Base-by-base conservation (phyloP, 2,329 filamentous ascomycete species). In the Arthrobotrys megalospora region DNA sequence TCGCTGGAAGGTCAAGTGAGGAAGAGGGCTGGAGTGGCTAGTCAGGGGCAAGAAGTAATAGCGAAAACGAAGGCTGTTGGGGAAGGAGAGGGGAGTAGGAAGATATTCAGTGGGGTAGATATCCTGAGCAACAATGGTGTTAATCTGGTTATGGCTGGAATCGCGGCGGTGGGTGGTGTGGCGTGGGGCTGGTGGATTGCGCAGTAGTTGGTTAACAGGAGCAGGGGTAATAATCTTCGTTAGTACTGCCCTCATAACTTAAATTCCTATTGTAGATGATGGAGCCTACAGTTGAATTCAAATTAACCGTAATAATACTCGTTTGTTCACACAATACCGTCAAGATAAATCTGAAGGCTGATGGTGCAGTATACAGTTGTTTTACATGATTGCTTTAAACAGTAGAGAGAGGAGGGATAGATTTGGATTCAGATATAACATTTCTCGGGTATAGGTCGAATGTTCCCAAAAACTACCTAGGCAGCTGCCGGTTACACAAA, bases 91-190 rank as follows among this genome's bases (percentile, higher is more conserved):
- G 89, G 64, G 24, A 87, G 70, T 87, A 87, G 81, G 88, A 91
- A 77, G 91, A 90, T 64, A 86, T 91, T 16, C 85, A 90, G 4
- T 85, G 91, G 6, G 90, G 92, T 84, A 91, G 89, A 97, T 83
- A 84, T 96, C 79, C 86, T 99, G 72, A 94, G 97, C 84, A 99
- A 99, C 84, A 99, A 99, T 84, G 92, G 93, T 68, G 94, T 99
- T 81, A 99, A 99, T 84, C 89, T 97, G 73, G 84, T 95, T 71
- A 98, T 97, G 95, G 94, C 95, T 0, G 87, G 89, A 12, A 87
- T 87, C 3, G 94, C 97, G 89, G 97, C 93, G 83, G 80, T 94
- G 16, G 89, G 91, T 3, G 92, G 73, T 8, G 66, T 77, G 10
- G 28, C 19, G 2, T 77, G 73, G 73, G 73, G 73, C n/a, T 71